These are phyloP conservation scores for Casaregolazyma lundiana DNA, from an alignment of 1,139 yeast genomes.

Conservation along the genomic window DNA sequence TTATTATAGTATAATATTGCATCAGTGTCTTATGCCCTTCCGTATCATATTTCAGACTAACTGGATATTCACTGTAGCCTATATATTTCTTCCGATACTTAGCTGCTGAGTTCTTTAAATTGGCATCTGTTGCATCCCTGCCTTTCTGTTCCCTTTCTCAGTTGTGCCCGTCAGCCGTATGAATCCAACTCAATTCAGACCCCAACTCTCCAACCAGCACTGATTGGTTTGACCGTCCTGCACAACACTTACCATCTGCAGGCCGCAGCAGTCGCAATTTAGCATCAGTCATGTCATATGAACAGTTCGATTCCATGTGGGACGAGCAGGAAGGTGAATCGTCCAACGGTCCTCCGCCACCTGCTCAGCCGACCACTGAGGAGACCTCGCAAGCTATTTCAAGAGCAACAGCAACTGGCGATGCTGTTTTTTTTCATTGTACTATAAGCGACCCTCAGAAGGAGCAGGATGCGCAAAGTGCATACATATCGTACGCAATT, in stretches of 20 bases:
- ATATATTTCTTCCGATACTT: no score
- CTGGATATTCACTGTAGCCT: no score
- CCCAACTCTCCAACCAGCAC: not conserved
- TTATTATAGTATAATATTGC: no score
- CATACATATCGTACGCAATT: conserved; percentile 75
- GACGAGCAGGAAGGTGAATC: conserved; percentile 7
- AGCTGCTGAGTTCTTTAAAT: no score
- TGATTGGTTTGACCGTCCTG: not conserved
- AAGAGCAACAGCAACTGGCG: conserved; percentile 1
- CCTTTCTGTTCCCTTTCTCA: not conserved
- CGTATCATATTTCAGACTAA: no score
- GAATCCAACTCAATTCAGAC: not conserved
- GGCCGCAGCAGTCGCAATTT: not conserved
- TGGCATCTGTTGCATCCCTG: not conserved
- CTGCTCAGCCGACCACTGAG: not conserved
- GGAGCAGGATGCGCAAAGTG: conserved; percentile 75
- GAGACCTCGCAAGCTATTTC: not conserved
- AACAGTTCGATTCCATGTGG: conserved; percentile 2
- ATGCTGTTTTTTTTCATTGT: conserved; percentile 23
- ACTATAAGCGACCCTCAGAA: conserved; percentile 69
- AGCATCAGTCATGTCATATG: conserved; percentile 1
- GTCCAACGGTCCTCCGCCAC: conserved; percentile 6
- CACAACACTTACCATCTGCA: not conserved
- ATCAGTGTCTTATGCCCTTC: no score
- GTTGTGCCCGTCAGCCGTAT: not conserved